Base-by-base conservation (phyloP, 176 grass and related monocot genomes). In the Bothriochloa decipiens region DNA sequence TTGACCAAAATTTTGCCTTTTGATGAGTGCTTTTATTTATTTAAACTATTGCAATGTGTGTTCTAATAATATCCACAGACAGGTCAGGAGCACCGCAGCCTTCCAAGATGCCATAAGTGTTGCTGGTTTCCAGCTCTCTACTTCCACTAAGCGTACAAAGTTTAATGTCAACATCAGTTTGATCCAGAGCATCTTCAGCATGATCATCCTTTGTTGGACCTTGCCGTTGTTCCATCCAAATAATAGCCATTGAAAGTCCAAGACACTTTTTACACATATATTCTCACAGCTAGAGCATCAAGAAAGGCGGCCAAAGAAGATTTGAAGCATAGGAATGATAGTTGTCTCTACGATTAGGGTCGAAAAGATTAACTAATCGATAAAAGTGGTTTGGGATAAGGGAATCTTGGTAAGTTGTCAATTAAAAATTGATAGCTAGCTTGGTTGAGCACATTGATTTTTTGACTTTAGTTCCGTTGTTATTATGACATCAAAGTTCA, bases 361-460 rank as follows among this genome's bases (percentile, higher is more conserved):
- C 63, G 84, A 82, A 88, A 86, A 84, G n/a, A 77, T 70, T 84
- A 66, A 90, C 16, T 58, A 82, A 62, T 76, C 9, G 26, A 87
- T 68, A 88, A 80, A 90, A 90, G 85, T 82, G 58, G 69, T 71
- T 35, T 57, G 77, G 76, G 58, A 86, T 92, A 92, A 86, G 75
- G 81, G 88, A 95, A 90, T 90, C 85, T 89, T 82, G 83, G 69
- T 87, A 90, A 92, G 69, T 92, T 90, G 70, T 81, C 80, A 77
- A 83, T 73, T 86, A 88, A 57, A 85, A 79, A 85, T 27, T 25
- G 41, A 89, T 70, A 53, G 20, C 14, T 50, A 17, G 47, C 86
- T 87, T 75, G 12, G n/a, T 86, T 65, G 66, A 80, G 68, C 47
- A 82, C 33, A 46, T 86, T 72, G 53, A 7, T 39, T 52, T 82